Base-by-base conservation (phyloP, 305 asterid species). In the Lippia alba region DNA sequence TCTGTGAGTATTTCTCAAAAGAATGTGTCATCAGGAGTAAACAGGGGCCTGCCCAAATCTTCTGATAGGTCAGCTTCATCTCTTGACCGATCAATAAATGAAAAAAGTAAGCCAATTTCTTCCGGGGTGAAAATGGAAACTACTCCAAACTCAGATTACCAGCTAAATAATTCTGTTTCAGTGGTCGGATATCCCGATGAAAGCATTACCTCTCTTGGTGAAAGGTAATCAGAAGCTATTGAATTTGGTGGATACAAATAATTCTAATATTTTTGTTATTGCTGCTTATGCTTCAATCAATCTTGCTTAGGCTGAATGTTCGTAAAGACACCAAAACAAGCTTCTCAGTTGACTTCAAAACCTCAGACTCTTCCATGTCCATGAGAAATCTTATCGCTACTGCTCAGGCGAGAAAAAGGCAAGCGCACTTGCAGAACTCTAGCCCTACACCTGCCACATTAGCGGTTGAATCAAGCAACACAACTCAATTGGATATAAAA, bases 321-420 rank as follows among this genome's bases (percentile, higher is more conserved):
- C 76, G 74, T 16, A 83, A 80, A 74, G 89, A 78, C 63, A 76
- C 70, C 51, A 82, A 82, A 69, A 67, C 71, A 16, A 77, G 69
- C 75, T 72, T 75, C 68, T 70, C 74, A 12, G 76, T 74, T 79
- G 86, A 91, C 74, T 73, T 74, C 49, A 82, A 81, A 70, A 61
- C 60, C 80, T 73, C 85, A 14, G 96, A 88, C 76, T 74, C 94
- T 41, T 80, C 50, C 48, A 73, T 45, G 81, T 85, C 96, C 67
- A 90, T 92, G 92, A 92, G 70, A 77, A 77, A 90, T 78, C 92
- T 92, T 45, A 90, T 92, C 70, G 98, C 98, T 74, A 96, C 90
- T 74, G 98, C 98, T 76, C 96, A 87, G 85, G 98, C 94, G n/a
- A 88, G 87, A 74, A 90, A 81, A 72, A 87, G 83, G 80, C 91